phyloP scores from a whole-genome alignment of 2,329 filamentous ascomycete genomes.

The Paecilomyces sp. region DNA sequence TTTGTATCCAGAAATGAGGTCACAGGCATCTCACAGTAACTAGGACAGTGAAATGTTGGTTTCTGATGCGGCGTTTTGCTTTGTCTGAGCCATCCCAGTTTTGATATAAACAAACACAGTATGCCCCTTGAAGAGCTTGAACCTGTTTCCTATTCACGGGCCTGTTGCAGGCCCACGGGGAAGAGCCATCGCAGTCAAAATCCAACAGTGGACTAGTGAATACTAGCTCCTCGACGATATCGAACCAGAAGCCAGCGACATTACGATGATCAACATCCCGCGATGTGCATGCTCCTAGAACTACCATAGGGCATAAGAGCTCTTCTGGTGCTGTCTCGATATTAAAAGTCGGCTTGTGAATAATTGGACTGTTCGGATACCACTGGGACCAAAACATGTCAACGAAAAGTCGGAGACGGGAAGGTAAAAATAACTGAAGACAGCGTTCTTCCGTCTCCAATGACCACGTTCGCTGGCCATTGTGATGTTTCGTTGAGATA shows the following conservation, averaged over 20 bases:
- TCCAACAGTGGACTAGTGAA: conserved; percentile 11
- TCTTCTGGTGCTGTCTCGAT: conserved; percentile 5
- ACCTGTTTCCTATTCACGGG: background rate
- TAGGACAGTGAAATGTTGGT: conserved; percentile 15
- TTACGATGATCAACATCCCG: conserved; percentile 8
- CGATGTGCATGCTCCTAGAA: conserved; percentile 21
- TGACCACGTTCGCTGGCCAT: conserved; percentile 6
- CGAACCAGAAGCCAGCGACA: conserved; percentile 12
- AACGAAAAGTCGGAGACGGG: conserved; percentile 14
- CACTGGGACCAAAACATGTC: conserved; percentile 21
- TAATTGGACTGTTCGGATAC: conserved; percentile 23
- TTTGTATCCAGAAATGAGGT: background rate
- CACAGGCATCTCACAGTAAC: conserved; percentile 10
- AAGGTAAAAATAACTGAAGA: conserved; percentile 13
- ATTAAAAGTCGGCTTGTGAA: conserved; percentile 19
- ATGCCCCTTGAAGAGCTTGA: conserved; percentile 16
- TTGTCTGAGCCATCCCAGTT: conserved; percentile 16
- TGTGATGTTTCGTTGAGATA: background rate
- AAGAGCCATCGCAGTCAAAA: background rate
- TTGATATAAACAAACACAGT: conserved; percentile 15
- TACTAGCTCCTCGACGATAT: conserved; percentile 14
- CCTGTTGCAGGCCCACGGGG: background rate
- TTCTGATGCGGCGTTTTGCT: conserved; percentile 12
- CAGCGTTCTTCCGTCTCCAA: conserved; percentile 3
- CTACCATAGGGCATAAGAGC: conserved; percentile 18